Evolutionary conservation across 2,329 filamentous ascomycete genomes (phyloP).

Genomic region (Verticillium isaacii): DNA sequence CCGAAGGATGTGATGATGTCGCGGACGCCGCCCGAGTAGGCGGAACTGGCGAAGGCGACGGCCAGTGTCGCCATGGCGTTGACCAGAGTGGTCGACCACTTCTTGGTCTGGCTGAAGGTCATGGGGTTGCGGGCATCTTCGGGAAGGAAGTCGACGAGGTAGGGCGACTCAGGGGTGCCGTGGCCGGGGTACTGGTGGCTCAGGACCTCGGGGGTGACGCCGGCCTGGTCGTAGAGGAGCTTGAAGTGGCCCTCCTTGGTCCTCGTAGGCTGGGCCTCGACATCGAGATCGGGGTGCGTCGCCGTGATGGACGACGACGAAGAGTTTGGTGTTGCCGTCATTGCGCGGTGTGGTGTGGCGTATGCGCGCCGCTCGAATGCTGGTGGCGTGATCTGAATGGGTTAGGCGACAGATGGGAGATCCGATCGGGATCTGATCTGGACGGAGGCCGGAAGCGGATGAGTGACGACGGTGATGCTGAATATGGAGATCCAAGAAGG

Average conservation of each 20-base stretch:
- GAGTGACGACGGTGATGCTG: not conserved
- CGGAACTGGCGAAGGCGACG: constrained; percentile 66
- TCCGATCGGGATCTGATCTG: not conserved
- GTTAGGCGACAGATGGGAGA: not conserved
- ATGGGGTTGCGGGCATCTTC: constrained; percentile 65
- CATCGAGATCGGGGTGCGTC: constrained; percentile 30
- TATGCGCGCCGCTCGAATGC: not conserved
- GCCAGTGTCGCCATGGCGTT: constrained; percentile 64
- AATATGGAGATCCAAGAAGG: not conserved
- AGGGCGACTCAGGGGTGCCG: constrained; percentile 65
- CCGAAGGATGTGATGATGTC: constrained; percentile 52
- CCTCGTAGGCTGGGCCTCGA: constrained; percentile 32
- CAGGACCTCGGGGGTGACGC: constrained; percentile 52
- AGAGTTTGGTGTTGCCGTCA: constrained; percentile 15
- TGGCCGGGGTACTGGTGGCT: constrained; percentile 51
- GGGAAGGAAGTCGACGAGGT: constrained; percentile 62
- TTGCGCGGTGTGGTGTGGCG: not conserved
- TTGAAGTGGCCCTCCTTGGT: constrained; percentile 22
- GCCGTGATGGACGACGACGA: constrained; percentile 20
- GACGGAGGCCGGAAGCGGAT: not conserved
- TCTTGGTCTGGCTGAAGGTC: constrained; percentile 48
- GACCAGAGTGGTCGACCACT: constrained; percentile 61
- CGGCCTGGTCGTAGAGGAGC: constrained; percentile 52
- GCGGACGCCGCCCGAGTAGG: constrained; percentile 54
- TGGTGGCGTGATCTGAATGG: not conserved